A percentile compares a stretch with the other conserved stretches of the same genome.
Evolutionary conservation across 768 basidiomycete species (phyloP).

Genomic region (Kwoniella shandongensis): DNA sequence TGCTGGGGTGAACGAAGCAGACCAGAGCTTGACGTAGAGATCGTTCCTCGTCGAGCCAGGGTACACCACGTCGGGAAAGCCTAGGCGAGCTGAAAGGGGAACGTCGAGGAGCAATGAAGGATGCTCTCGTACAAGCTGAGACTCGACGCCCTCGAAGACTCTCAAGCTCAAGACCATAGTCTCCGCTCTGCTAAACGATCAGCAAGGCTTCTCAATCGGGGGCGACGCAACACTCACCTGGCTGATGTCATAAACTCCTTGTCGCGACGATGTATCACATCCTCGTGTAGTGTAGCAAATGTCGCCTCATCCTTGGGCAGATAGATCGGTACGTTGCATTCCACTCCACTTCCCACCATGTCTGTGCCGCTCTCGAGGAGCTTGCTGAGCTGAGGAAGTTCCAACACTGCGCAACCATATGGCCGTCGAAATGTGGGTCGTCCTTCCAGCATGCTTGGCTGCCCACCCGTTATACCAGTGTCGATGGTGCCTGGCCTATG

Average conservation of each 20-base stretch:
- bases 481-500: slow-evolving; percentile 26
- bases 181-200: slow-evolving; percentile 65
- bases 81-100: slow-evolving; percentile 79
- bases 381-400: slow-evolving; percentile 71
- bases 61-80: slow-evolving; percentile 94
- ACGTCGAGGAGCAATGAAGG: slow-evolving; percentile 76
- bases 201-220: slow-evolving; percentile 2
- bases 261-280: slow-evolving; percentile 75
- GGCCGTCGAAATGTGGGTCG: slow-evolving; percentile 67
- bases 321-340: slow-evolving; percentile 85
- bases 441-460: slow-evolving; percentile 16
- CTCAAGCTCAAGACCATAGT: slow-evolving; percentile 79
- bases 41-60: slow-evolving; percentile 91
- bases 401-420: slow-evolving; percentile 92
- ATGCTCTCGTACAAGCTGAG: slow-evolving; percentile 76
- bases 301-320: slow-evolving; percentile 75
- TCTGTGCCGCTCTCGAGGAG: slow-evolving; percentile 67
- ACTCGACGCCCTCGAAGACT: slow-evolving; percentile 77
- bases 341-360: slow-evolving; percentile 62
- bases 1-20: slow-evolving; percentile 73
- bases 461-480: slow-evolving; percentile 24
- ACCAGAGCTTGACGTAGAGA: slow-evolving; percentile 94
- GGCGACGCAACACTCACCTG: slow-evolving; percentile 59
- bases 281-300: slow-evolving; percentile 93
- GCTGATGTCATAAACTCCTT: slow-evolving; percentile 80